These are phyloP conservation scores for Margaritispora aquatica DNA, from an alignment of 495 filamentous ascomycete genomes.

Conservation along the genomic window DNA sequence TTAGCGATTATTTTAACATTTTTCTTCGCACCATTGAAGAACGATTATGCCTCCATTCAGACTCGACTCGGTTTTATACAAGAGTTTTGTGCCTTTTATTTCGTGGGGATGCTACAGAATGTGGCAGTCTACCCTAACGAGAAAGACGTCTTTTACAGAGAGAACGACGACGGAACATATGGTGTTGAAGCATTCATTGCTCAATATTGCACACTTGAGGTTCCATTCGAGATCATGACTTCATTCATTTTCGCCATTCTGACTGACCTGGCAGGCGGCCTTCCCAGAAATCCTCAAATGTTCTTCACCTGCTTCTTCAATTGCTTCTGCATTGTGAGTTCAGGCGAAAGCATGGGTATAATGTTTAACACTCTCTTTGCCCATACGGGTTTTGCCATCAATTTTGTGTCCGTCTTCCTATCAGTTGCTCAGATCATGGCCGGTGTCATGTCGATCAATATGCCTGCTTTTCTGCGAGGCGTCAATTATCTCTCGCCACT, in stretches of 20 bases:
- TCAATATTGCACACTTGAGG: slow-evolving; percentile 57
- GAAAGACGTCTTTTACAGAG: slow-evolving; percentile 1
- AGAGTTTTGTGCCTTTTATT: slow-evolving; percentile 63
- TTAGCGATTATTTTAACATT: slow-evolving; percentile 58
- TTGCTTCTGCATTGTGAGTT: slow-evolving; percentile 64
- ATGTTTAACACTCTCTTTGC: slow-evolving; percentile 71
- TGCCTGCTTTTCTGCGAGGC: slow-evolving; percentile 57
- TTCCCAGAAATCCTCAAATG: slow-evolving; percentile 51
- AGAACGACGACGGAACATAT: slow-evolving; percentile 37
- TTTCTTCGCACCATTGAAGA: slow-evolving; percentile 65
- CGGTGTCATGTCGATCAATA: slow-evolving; percentile 60
- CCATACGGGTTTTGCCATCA: slow-evolving; percentile 70
- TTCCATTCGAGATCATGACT: slow-evolving; percentile 62
- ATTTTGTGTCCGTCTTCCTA: slow-evolving; percentile 56
- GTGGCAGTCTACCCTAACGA: slow-evolving; percentile 57
- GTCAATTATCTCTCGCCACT: slow-evolving; percentile 65
- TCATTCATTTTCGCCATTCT: slow-evolving; percentile 58
- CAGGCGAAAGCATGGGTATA: slow-evolving; percentile 70
- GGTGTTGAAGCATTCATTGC: slow-evolving; percentile 61
- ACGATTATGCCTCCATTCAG: slow-evolving; percentile 61
- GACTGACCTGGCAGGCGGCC: slow-evolving; percentile 51
- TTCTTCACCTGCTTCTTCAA: slow-evolving; percentile 63
- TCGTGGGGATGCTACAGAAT: slow-evolving; percentile 74
- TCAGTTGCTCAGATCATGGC: slow-evolving; percentile 60
- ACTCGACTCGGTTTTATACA: slow-evolving; percentile 67